Evolutionary conservation across 1,284 basidiomycete genomes (phyloP).

Genomic region (Coniophora puteana): DNA sequence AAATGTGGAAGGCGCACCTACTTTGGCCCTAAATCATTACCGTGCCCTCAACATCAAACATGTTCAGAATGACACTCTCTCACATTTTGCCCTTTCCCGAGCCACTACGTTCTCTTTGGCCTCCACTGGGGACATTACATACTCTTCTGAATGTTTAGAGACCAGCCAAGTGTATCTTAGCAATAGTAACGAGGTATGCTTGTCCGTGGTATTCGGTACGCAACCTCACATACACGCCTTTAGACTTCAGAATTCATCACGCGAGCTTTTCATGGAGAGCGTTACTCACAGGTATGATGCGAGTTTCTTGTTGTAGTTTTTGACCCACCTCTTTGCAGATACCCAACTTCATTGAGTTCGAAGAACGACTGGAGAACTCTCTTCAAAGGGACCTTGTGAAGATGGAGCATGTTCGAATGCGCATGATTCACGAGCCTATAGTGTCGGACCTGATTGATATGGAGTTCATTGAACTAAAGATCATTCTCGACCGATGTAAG

Average conservation of each 20-base stretch:
- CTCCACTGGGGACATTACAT: slow-evolving; percentile 65
- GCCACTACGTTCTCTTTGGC: slow-evolving; percentile 78
- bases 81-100: slow-evolving; percentile 74
- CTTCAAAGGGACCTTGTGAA: slow-evolving; percentile 76
- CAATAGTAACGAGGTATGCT: slow-evolving; percentile 67
- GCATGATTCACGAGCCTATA: slow-evolving; percentile 69
- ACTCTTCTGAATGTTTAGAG: slow-evolving; percentile 70
- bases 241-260: slow-evolving; percentile 79
- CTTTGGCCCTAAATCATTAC: slow-evolving; percentile 73
- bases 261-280: slow-evolving; percentile 71
- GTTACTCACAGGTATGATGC: slow-evolving; percentile 77
- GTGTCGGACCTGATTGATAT: slow-evolving; percentile 67
- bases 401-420: slow-evolving; percentile 79
- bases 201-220: slow-evolving; percentile 6
- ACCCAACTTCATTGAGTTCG: slow-evolving; percentile 76
- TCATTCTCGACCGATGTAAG: slow-evolving; percentile 76
- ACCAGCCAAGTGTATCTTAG: slow-evolving; percentile 74
- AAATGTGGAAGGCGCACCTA: slow-evolving; percentile 52
- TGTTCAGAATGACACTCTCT: slow-evolving; percentile 82
- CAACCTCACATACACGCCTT: slow-evolving; percentile 4
- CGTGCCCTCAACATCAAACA: slow-evolving; percentile 73
- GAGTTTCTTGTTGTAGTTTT: slow-evolving; percentile 4
- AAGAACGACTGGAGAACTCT: slow-evolving; percentile 75
- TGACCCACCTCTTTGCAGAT: slow-evolving; percentile 43
- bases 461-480: slow-evolving; percentile 80